phyloP scores from a whole-genome alignment of 73 alveolate species.

The Tetrahymena malaccensis region DNA sequence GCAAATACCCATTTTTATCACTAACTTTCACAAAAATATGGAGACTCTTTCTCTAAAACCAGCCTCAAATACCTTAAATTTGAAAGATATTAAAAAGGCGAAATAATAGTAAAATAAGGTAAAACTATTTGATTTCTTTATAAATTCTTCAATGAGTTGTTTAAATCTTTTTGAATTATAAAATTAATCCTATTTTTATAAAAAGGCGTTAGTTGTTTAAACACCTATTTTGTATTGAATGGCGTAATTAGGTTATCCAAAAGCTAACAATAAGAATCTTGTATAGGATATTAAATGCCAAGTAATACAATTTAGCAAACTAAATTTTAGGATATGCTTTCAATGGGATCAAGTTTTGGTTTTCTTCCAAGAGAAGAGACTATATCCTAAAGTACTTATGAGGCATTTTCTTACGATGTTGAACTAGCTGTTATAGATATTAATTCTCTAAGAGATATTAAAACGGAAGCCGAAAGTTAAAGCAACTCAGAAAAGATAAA shows the following conservation, averaged over 20 bases:
- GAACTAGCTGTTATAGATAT: background rate
- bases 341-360: background rate
- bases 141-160: too few species aligned
- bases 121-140: too few species aligned
- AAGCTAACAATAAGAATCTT: background rate
- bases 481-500: background rate
- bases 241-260: background rate
- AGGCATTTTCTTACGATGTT: background rate
- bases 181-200: background rate
- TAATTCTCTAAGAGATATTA: background rate
- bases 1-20: background rate
- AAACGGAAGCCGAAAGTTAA: background rate
- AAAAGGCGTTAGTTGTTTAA: background rate
- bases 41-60: background rate
- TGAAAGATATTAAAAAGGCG: background rate
- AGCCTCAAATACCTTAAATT: background rate
- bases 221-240: background rate
- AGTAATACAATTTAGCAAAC: background rate
- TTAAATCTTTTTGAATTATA: too few species aligned
- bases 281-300: background rate
- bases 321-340: background rate
- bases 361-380: background rate
- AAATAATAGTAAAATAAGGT: background rate
- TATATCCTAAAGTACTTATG: background rate
- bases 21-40: background rate